These are phyloP conservation scores for Diutina rugosa DNA, from an alignment of 1,139 yeast genomes.

Conservation along the genomic window DNA sequence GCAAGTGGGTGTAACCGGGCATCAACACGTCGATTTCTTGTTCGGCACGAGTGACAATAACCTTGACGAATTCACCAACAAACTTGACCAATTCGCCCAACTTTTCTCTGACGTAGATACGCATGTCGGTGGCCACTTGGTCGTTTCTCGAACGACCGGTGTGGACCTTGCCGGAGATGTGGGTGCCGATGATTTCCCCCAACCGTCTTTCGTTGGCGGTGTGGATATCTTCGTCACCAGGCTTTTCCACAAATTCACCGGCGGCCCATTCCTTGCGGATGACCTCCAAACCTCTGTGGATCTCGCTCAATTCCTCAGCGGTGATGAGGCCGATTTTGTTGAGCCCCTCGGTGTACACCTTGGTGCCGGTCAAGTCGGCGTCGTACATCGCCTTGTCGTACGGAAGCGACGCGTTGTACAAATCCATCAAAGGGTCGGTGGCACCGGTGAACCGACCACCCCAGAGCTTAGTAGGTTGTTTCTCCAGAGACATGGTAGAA, in stretches of 20 bases:
- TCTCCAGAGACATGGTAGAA: not conserved
- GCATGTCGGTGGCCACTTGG: slow-evolving; percentile 97
- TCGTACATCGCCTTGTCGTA: slow-evolving; percentile 91
- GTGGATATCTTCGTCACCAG: slow-evolving; percentile 96
- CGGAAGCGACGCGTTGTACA: slow-evolving; percentile 92
- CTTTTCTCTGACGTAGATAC: slow-evolving; percentile 80
- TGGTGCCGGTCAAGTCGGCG: slow-evolving; percentile 89
- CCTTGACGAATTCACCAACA: slow-evolving; percentile 49
- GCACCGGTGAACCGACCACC: slow-evolving; percentile 98
- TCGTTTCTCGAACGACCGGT: slow-evolving; percentile 98
- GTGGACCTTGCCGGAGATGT: slow-evolving; percentile 93
- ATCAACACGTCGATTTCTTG: slow-evolving; percentile 79
- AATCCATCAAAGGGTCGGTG: slow-evolving; percentile 93
- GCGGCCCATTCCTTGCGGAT: slow-evolving; percentile 73
- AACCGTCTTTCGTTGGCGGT: slow-evolving; percentile 97
- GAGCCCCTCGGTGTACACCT: slow-evolving; percentile 82
- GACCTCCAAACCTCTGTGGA: slow-evolving; percentile 65
- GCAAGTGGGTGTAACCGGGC: slow-evolving; percentile 99
- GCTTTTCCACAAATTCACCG: slow-evolving; percentile 65
- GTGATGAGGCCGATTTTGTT: slow-evolving; percentile 65
- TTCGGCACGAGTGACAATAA: slow-evolving; percentile 64
- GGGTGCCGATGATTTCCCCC: slow-evolving; percentile 89
- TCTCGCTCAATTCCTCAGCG: slow-evolving; percentile 56
- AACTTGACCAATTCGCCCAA: slow-evolving; percentile 46
- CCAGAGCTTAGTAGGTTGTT: slow-evolving; percentile 38